Base-by-base conservation (phyloP, 2,329 filamentous ascomycete genomes). In the Podosphaera aphanis region DNA sequence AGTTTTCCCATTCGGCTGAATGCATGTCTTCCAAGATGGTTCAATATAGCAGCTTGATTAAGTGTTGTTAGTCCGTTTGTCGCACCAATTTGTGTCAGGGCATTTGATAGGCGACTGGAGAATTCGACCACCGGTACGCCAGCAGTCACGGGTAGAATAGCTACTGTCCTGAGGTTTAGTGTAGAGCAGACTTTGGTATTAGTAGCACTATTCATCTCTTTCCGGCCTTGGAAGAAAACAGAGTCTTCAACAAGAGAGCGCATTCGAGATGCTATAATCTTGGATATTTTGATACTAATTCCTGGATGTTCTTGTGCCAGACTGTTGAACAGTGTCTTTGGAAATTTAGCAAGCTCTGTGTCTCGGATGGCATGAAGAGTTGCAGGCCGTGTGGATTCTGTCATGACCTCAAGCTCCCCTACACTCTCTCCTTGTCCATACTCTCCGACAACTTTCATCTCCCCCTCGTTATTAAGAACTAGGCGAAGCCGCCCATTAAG, bases 251-350 rank as follows among this genome's bases (percentile, higher is more conserved):
- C 74, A 35, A 94, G 64, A 37, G 83, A 74, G 49, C 88, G 72
- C 90, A 98, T 95, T 2, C 90, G 77, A 31, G 86, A 85, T 0
- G 90, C 90, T 55, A 98, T 94, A 53, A 98, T 90, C 61, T 95
- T 98, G 1, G 90, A 95, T 23, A 98, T 93, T 62, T 95, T 94
- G 61, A 98, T 95, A 0, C 90, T 95, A 57, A 98, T 98, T 38
- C 85, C 92, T 4, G 90, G 90, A 57, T 98, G 90, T 57, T 98
- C 90, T 58, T 93, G 80, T 0, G 90, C 90, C 45, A 98, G 72
- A 57, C 90, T 98, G 66, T 98, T 98, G 68, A 98, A 98, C 1
- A 98, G 65, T 0, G 84, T 93, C 48, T 88, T 82, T 0, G 90
- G 90, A 49, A 98, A 93, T 56, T 93, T 95, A 48, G 92, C 88